Evolutionary conservation across 1,284 basidiomycete genomes (phyloP).

Genomic region (Sporisorium exsertum): DNA sequence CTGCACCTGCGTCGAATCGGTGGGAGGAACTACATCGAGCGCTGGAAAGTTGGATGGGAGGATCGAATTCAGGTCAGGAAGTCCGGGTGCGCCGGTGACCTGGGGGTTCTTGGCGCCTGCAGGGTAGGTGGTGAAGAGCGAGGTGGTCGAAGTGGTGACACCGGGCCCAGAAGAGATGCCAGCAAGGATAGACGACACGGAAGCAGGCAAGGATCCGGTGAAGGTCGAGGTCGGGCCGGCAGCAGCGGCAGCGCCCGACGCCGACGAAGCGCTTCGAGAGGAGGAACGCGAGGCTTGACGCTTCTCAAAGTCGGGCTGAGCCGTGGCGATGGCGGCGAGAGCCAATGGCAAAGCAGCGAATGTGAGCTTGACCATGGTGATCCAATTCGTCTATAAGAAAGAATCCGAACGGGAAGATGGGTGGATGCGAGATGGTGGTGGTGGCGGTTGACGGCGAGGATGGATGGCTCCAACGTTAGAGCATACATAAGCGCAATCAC

Average conservation of each 20-base stretch:
- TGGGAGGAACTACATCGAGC: slow-evolving; percentile 78
- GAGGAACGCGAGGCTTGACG: slow-evolving; percentile 34
- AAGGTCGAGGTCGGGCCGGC: slow-evolving; percentile 51
- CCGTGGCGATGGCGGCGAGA: slow-evolving; percentile 32
- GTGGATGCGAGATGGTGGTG: not conserved
- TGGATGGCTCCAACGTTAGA: not conserved
- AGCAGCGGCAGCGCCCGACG: slow-evolving; percentile 26
- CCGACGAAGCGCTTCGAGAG: slow-evolving; percentile 18
- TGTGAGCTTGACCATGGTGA: slow-evolving; percentile 50
- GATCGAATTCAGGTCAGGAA: slow-evolving; percentile 47
- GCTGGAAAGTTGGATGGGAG: slow-evolving; percentile 75
- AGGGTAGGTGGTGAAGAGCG: slow-evolving; percentile 53
- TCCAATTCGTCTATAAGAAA: slow-evolving; percentile 14
- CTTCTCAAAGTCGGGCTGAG: slow-evolving; percentile 33
- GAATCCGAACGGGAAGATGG: not conserved
- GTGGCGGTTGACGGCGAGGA: not conserved
- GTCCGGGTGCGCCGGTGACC: slow-evolving; percentile 57
- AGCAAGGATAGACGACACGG: slow-evolving; percentile 44
- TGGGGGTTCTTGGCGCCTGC: slow-evolving; percentile 58
- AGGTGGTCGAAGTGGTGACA: slow-evolving; percentile 44
- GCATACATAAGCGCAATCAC: not conserved
- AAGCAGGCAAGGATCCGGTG: slow-evolving; percentile 55
- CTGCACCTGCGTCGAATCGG: slow-evolving; percentile 78
- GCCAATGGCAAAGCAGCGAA: slow-evolving; percentile 38
- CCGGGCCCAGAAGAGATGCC: slow-evolving; percentile 53